A percentile compares a stretch with the other conserved stretches of the same genome.
phyloP scores from a whole-genome alignment of 352 stramenopile species.

The Globisporangium parvum region DNA sequence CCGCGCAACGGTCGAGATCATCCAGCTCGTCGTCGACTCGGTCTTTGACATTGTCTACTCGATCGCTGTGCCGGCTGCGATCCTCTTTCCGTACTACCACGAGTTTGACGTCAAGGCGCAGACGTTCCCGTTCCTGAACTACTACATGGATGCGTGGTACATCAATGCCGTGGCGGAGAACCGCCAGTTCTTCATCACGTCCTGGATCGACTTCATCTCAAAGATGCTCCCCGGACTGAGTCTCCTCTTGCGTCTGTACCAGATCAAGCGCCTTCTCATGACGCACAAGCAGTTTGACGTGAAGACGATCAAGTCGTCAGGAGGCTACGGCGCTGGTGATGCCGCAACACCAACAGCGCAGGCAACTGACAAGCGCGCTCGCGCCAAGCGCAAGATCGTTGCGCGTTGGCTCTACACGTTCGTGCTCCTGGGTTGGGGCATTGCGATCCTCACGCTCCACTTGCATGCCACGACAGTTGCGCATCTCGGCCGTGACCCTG shows the following conservation, averaged over 20 bases:
- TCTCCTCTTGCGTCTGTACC: constrained; percentile 6
- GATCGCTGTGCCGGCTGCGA: constrained; percentile 4
- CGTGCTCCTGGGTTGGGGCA: constrained; percentile 16
- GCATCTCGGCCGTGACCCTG: background rate
- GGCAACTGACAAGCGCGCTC: too few species aligned
- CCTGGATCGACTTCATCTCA: constrained; percentile 5
- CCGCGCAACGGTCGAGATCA: constrained; percentile 4
- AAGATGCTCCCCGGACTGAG: constrained; percentile 8
- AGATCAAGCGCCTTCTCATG: constrained; percentile 8
- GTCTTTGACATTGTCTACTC: constrained; percentile 3
- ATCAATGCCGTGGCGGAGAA: constrained; percentile 6
- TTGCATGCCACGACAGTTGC: constrained; percentile 15
- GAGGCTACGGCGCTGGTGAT: background rate
- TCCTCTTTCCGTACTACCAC: constrained; percentile 10
- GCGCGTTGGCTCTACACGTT: constrained; percentile 2
- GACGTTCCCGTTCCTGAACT: constrained; percentile 7
- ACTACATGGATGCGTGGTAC: constrained; percentile 12
- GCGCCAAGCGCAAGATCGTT: background rate
- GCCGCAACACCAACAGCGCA: background rate
- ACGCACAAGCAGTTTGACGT: constrained; percentile 3
- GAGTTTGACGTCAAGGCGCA: constrained; percentile 4
- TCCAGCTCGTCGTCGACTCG: constrained; percentile 7
- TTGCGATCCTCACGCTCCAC: constrained; percentile 1
- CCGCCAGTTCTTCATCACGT: constrained; percentile 8
- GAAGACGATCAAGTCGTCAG: background rate